phyloP scores from a whole-genome alignment of 768 basidiomycete species.

The Paxillus rubicundulus region DNA sequence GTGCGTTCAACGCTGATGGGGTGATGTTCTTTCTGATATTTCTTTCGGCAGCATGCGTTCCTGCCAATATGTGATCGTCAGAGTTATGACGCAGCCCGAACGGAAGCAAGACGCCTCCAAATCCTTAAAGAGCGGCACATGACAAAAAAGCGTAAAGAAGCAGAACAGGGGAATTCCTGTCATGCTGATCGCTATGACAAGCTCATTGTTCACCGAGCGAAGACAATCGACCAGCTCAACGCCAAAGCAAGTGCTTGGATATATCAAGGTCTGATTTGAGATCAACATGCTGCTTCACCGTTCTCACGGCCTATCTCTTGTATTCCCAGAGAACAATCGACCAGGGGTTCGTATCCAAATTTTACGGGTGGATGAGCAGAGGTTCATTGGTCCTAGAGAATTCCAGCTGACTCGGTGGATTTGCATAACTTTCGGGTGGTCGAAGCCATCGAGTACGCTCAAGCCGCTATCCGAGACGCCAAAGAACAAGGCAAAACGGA shows the following conservation, averaged over 20 bases:
- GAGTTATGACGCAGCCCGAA: conserved; percentile 64
- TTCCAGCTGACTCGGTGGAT: conserved; percentile 35
- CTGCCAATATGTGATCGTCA: conserved; percentile 18
- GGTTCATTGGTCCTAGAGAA: background rate
- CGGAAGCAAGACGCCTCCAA: conserved; percentile 68
- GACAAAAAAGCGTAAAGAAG: conserved; percentile 65
- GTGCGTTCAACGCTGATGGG: background rate
- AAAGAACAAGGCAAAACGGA: conserved; percentile 54
- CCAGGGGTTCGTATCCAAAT: background rate
- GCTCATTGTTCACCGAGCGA: conserved; percentile 72
- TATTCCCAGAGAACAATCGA: conserved; percentile 2
- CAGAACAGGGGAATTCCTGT: conserved; percentile 70
- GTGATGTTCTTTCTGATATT: background rate
- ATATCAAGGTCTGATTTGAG: conserved; percentile 53
- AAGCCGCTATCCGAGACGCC: conserved; percentile 62
- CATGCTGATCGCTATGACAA: conserved; percentile 71
- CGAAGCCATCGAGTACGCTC: conserved; percentile 73
- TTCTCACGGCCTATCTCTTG: background rate
- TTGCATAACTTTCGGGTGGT: conserved; percentile 86
- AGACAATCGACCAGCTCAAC: conserved; percentile 70
- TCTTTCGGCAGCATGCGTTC: background rate
- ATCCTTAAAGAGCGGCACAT: conserved; percentile 65
- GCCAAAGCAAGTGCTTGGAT: conserved; percentile 80
- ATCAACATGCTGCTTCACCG: background rate
- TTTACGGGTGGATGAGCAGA: background rate